Evolutionary conservation across 345 rosid genomes (phyloP).

Genomic region (Linum lewisii): DNA sequence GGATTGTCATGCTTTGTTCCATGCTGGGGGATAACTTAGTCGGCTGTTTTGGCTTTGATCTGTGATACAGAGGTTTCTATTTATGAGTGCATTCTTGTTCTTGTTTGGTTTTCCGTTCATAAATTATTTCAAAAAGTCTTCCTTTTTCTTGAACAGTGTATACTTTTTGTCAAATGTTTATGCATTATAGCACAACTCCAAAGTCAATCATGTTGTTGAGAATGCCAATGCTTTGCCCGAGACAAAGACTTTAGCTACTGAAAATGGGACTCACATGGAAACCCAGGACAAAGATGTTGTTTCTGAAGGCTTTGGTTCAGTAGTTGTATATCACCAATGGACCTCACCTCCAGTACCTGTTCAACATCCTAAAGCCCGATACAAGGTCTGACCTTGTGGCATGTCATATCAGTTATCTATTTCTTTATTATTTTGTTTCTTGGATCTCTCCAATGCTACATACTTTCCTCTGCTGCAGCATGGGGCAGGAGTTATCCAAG

Average conservation of each 20-base stretch:
- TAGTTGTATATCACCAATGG: slow-evolving; percentile 92
- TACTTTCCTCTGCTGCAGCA: slow-evolving; percentile 41
- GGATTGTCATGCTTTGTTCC: not conserved
- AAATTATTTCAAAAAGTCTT: too few species aligned
- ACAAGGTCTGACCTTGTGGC: slow-evolving; percentile 46
- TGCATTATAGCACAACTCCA: slow-evolving; percentile 42
- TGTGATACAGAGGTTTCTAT: slow-evolving; percentile 46
- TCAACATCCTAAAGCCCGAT: slow-evolving; percentile 79
- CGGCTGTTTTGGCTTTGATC: slow-evolving; percentile 7
- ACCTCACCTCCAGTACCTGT: slow-evolving; percentile 66
- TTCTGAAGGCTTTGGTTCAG: slow-evolving; percentile 63
- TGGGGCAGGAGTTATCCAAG: slow-evolving; percentile 78
- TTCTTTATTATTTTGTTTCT: not conserved
- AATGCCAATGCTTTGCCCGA: slow-evolving; percentile 54
- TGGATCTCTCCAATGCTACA: not conserved
- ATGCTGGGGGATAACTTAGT: not conserved
- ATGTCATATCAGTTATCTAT: slow-evolving; percentile 10
- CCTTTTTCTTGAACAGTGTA: not conserved
- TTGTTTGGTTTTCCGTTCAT: too few species aligned
- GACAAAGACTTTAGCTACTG: slow-evolving; percentile 57
- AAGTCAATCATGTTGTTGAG: slow-evolving; percentile 41
- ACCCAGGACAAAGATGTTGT: slow-evolving; percentile 93
- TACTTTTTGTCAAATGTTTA: slow-evolving; percentile 6
- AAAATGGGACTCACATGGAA: slow-evolving; percentile 52
- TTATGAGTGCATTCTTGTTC: too few species aligned